Percentiles rank a stretch among this genome's conserved stretches.
Conservation (phyloP, 2,329 filamentous ascomycete species). For the Cylindrodendrum hubeiense region DNA sequence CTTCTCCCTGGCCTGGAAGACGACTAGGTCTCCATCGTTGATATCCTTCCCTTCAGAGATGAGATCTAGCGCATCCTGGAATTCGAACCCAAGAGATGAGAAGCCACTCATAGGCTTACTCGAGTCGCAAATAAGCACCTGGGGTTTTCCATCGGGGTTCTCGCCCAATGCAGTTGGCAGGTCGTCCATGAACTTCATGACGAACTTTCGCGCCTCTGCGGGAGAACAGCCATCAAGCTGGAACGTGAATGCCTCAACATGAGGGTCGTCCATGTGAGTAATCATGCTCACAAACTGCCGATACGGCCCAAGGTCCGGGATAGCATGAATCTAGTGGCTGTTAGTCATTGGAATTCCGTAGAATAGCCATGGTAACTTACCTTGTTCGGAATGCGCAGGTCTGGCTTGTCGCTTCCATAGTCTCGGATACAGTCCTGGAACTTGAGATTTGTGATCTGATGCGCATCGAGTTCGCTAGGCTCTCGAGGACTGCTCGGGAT, state of each 20-base stretch:
- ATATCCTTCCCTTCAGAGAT: slow-evolving; percentile 57
- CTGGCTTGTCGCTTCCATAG: slow-evolving; percentile 94
- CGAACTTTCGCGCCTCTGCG: slow-evolving; percentile 70
- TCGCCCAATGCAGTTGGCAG: slow-evolving; percentile 70
- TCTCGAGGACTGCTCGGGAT: slow-evolving; percentile 35
- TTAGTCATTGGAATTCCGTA: slow-evolving; percentile 15
- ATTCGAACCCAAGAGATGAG: slow-evolving; percentile 75
- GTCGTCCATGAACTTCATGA: slow-evolving; percentile 77
- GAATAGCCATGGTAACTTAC: slow-evolving; percentile 54
- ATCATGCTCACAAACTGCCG: slow-evolving; percentile 81
- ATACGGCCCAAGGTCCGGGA: slow-evolving; percentile 70
- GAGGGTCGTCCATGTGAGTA: slow-evolving; percentile 73
- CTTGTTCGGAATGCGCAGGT: slow-evolving; percentile 79
- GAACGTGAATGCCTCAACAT: slow-evolving; percentile 82
- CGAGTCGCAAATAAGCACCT: slow-evolving; percentile 81
- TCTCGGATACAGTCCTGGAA: slow-evolving; percentile 72
- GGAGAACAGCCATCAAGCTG: slow-evolving; percentile 65
- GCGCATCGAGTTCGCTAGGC: slow-evolving; percentile 39
- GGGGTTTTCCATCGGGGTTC: slow-evolving; percentile 83
- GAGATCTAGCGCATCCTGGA: slow-evolving; percentile 67
- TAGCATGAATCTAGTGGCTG: slow-evolving; percentile 67
- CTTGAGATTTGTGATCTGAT: slow-evolving; percentile 50
- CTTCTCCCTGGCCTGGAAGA: slow-evolving; percentile 82
- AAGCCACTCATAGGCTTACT: slow-evolving; percentile 82
- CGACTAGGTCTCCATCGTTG: slow-evolving; percentile 76